Base-by-base conservation (phyloP, 768 basidiomycete genomes). In the Tremella fuciformis region DNA sequence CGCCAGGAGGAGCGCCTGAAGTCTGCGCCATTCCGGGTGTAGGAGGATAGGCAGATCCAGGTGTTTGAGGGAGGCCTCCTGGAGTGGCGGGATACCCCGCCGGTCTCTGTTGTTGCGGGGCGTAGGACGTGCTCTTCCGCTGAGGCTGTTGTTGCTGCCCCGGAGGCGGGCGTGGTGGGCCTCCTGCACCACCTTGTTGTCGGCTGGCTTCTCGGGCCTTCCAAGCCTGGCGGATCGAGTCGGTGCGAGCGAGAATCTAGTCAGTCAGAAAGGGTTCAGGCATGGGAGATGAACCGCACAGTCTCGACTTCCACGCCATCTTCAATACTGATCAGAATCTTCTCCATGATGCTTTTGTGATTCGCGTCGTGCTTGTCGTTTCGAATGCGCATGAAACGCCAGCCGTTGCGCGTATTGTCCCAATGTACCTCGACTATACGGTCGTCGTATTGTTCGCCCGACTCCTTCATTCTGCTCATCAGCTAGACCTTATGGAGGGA, bases 331-430 rank as follows among this genome's bases (percentile, higher is more conserved):
- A 86, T 82, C 53, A 98, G 84, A 68, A 99, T 91, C 63, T 87
- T 89, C 57, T 89, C 85, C 48, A 97, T 91, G 55, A 91, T 85
- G 26, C 79, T 83, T 59, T 82, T 83, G 76, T 89, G 91, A 76
- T 99, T 99, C 15, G 91, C 96, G 63, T 93, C 79, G 2, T 85
- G 87, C 76, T 99, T 99, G 77, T 99, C 96, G 68, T 94, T 86
- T 67, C 96, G 79, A 74, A 94, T 93, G 47, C 96, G 84, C 85
- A 98, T 86, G 83, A 91, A 85, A 57, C 84, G 85, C 92, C 93
- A 98, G 18, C 75, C 77, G 13, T 76, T 69, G 47, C 81, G 80
- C 26, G 82, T 81, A 22, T 82, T 58, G 66, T 94, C 88, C 94
- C 96, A 98, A 63, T 86, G 85, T 16, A 94, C 92, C 76, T 99